Conservation (phyloP, 1,284 basidiomycete genomes). For the Cutaneotrichosporon cutaneum region DNA sequence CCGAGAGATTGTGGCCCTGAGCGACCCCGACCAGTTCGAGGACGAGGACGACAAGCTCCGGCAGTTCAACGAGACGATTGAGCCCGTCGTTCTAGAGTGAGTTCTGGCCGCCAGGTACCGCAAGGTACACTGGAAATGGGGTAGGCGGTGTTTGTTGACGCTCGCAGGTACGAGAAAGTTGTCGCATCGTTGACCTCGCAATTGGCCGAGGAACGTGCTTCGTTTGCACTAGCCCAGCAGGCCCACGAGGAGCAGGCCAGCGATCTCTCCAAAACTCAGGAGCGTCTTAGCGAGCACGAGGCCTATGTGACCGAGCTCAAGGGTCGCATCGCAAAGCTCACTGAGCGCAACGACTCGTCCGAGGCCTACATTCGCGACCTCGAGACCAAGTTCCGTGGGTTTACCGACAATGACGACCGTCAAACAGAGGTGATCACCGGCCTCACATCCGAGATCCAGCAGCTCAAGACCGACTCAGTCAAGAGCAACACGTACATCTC, state of each 20-base stretch:
- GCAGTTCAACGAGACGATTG: constrained; percentile 93
- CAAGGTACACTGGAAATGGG: neutral
- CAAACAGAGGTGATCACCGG: constrained; percentile 76
- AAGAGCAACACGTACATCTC: constrained; percentile 76
- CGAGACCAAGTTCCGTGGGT: constrained; percentile 80
- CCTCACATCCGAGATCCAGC: constrained; percentile 75
- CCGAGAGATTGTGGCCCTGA: constrained; percentile 46
- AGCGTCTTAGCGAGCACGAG: constrained; percentile 74
- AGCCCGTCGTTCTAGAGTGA: constrained; percentile 89
- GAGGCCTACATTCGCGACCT: constrained; percentile 92
- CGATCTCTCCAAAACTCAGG: constrained; percentile 65
- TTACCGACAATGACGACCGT: constrained; percentile 71
- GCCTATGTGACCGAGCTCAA: constrained; percentile 82
- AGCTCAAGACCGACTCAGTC: constrained; percentile 71
- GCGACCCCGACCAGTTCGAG: constrained; percentile 26
- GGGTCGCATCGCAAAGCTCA: constrained; percentile 72
- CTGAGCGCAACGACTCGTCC: constrained; percentile 83
- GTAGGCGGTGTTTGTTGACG: constrained; percentile 1
- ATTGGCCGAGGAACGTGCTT: constrained; percentile 82
- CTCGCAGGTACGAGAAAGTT: constrained; percentile 78
- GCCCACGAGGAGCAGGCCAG: constrained; percentile 80
- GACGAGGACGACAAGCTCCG: constrained; percentile 30
- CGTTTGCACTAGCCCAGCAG: constrained; percentile 55
- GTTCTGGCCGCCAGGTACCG: constrained; percentile 13
- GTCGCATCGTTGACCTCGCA: constrained; percentile 87